Conservation (phyloP, 306 rosid genomes). For the barrel medic (Medicago truncatula) region MtrunA17r5.0-ANR NC_053042.1:55722001-55722500, state of each 20-base stretch:
- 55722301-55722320: constrained; percentile 64
- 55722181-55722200: constrained; percentile 85
- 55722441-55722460: constrained; percentile 75
- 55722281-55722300: constrained; percentile 66
- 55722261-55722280: constrained; percentile 75
- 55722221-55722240: constrained; percentile 63
- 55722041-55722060: constrained; percentile 77
- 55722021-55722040: constrained; percentile 75
- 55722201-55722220: constrained; percentile 58
- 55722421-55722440: constrained; percentile 82
- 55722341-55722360: constrained; percentile 61
- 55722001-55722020: constrained; percentile 79
- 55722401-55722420: constrained; percentile 59
- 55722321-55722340: constrained; percentile 54
- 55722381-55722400: constrained; percentile 59
- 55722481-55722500: constrained; percentile 85
- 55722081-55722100: constrained; percentile 45
- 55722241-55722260: constrained; percentile 64
- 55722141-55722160: constrained; percentile 72
- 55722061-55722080: constrained; percentile 57
- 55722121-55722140: constrained; percentile 79
- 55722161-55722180: constrained; percentile 72
- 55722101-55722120: constrained; percentile 61
- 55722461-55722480: constrained; percentile 73
- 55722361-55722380: constrained; percentile 86